Percentiles rank a stretch among this genome's conserved stretches.
These are phyloP conservation scores for Cystoisospora suis DNA, from an alignment of 169 alveolate genomes.

Conservation along the genomic window DNA sequence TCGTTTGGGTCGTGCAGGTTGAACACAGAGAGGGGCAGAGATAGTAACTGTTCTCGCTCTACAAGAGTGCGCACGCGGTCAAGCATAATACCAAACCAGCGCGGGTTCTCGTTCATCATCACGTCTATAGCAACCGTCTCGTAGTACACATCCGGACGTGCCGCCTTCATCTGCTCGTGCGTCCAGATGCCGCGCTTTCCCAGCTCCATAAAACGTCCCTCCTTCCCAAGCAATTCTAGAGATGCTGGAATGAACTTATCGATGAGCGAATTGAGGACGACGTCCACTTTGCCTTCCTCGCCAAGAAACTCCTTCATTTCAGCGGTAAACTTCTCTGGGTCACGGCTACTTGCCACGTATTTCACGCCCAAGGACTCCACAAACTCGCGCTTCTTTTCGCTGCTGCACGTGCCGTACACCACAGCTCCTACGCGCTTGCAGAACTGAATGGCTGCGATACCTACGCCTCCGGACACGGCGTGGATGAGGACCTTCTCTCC, in stretches of 20 bases:
- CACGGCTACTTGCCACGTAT: slow-evolving; percentile 70
- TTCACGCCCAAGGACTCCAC: slow-evolving; percentile 64
- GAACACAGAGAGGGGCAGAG: slow-evolving; percentile 63
- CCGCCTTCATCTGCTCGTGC: slow-evolving; percentile 55
- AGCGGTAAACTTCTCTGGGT: slow-evolving; percentile 66
- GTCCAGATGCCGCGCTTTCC: slow-evolving; percentile 76
- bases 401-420: slow-evolving; percentile 75
- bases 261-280: slow-evolving; percentile 72
- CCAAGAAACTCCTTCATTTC: slow-evolving; percentile 59
- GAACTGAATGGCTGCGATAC: slow-evolving; percentile 74
- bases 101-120: slow-evolving; percentile 70
- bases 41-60: slow-evolving; percentile 39
- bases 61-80: slow-evolving; percentile 44
- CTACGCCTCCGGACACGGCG: slow-evolving; percentile 80
- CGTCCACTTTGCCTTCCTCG: slow-evolving; percentile 62
- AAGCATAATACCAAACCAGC: slow-evolving; percentile 67
- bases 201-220: slow-evolving; percentile 78
- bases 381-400: slow-evolving; percentile 70
- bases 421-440: slow-evolving; percentile 75
- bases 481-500: slow-evolving; percentile 73
- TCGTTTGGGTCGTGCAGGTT: slow-evolving; percentile 52
- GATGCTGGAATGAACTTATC: slow-evolving; percentile 68
- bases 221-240: slow-evolving; percentile 63
- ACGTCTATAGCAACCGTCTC: slow-evolving; percentile 68
- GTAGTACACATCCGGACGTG: slow-evolving; percentile 67